Evolutionary conservation across 345 rosid species (phyloP), one percentile per base, ranked within the genome.

Genomic region (Gossypium anomalum): DNA sequence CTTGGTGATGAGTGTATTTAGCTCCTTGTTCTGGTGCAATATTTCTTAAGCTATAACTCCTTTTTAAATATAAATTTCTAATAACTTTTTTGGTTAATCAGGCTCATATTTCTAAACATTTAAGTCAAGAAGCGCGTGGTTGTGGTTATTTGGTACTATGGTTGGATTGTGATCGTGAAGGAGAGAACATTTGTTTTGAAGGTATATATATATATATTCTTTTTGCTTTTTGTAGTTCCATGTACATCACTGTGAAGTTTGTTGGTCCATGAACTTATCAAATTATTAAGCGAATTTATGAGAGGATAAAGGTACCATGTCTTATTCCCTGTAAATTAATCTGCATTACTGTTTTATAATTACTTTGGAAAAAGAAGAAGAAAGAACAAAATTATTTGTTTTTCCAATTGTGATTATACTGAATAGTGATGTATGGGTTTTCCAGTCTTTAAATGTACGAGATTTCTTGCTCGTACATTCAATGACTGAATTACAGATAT

Each of bases 131-230:
- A 87, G 94, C 97, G 80, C 91, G 86, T 56, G 89, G 97, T 22
- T 94, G 94, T 84, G 78, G 79, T 82, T 82, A 90, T 82, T 80
- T 94, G 87, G 97, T 94, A 59, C 75, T 94, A 74, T 94, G 98
- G 98, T 85, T 94, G 81, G 98, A 94, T 80, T 94, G 98, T 53
- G 98, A 94, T 60, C 97, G 98, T 38, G 98, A 92, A 86, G 98
- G 98, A 74, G 98, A 94, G 81, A 94, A 94, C 85, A 94, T 94
- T 85, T 92, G 97, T 73, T 92, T 92, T 83, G 98, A 94, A 89
- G 98, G 98, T 34, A 5, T 34, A 5, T 34, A 3, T 34, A 3
- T n/a, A 23, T 34, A 34, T 34, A 34, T 34, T 10, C 19, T 49
- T 43, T 71, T 19, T 9, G 10, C 11, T 14, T 63, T 60, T 57